Evolutionary conservation across 495 filamentous ascomycete species (phyloP), one percentile per base, ranked within the genome.

Genomic region (Neurospora sp.): DNA sequence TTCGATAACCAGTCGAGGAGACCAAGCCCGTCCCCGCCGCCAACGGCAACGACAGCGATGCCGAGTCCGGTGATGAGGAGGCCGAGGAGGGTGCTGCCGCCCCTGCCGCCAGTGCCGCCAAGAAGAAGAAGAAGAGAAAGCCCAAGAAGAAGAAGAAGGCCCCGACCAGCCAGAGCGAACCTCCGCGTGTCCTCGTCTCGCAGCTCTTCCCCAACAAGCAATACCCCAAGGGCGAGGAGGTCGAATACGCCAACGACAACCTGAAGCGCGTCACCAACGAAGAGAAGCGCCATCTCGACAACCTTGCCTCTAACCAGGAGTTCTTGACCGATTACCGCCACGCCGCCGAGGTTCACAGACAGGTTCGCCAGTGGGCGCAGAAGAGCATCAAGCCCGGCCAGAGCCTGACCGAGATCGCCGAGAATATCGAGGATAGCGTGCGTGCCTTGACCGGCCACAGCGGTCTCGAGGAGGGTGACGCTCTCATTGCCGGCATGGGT

Each of bases 251-350:
- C 73, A 86, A 93, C 77, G 93, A 95, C 73, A 96, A 96, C 79
- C 80, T 86, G 61, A 92, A 90, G 78, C 92, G 94, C 70, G 96
- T 91, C 37, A 97, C 94, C 38, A 89, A 86, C 79, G 93, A 96
- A 82, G 94, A 97, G 84, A 93, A 94, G 83, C 89, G 93, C 71
- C 92, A 96, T 76, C 84, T 96, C 40, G 91, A 94, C 78, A 91
- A 91, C 77, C 87, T 94, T 83, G 39, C 39, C 39, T 39, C 39
- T 14, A 90, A 94, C 82, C 91, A 88, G 78, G 92, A 95, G 71
- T 97, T 94, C 83, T 81, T 97, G 70, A 88, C 86, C 42, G 94
- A 97, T 77, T 97, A 96, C 78, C 91, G 94, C 75, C 89, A 97
- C 70, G 94, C 89, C 71, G 92, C 94, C 40, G 94, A 97, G 82